Base-by-base conservation (phyloP, 257 asterid species). In the Fraxinus quadrangulata region DNA sequence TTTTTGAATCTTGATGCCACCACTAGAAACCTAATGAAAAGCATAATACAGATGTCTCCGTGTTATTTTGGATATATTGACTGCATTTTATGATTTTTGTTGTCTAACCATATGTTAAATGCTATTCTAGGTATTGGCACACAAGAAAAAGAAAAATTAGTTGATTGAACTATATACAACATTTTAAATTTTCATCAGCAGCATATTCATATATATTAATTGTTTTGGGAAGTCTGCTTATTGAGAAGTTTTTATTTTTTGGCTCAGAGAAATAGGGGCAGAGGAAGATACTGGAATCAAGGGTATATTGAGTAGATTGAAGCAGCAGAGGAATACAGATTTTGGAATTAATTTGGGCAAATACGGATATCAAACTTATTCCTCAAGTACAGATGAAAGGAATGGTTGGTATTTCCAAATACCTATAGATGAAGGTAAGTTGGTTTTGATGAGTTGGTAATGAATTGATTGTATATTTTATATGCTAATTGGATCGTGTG, bases 281-380 rank as follows among this genome's bases (percentile, higher is more conserved):
- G 90, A 84, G 71, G 89, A 81, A 85, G 91, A 83, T 76, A 76
- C 84, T 7, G 98, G 93, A 39, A 79, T 93, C 73, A 88, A 86
- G 24, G 98, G 97, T 70, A 93, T 96, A 82, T 75, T 96, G 88
- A 89, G 86, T 73, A 83, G 97, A 77, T 80, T 96, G 82, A 94
- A 89, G 86, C 92, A 88, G 83, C 92, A 93, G 85, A 91, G 97
- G 88, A 86, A 77, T 74, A 85, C 49, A 1, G 84, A 89, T 61
- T 75, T 93, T 45, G 92, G 90, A 74, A 81, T 86, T 75, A 69
- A 84, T 82, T 73, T 84, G 49, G 87, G 76, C 75, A 85, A 80
- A 75, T 65, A 82, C 74, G 85, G 75, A 70, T 68, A 77, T 72
- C 89, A 59, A 66, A 65, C 77, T 80, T 84, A 76, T 68, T 36